Base-by-base conservation (phyloP, 768 basidiomycete species). In the Lactifluus hygrophoroides region DNA sequence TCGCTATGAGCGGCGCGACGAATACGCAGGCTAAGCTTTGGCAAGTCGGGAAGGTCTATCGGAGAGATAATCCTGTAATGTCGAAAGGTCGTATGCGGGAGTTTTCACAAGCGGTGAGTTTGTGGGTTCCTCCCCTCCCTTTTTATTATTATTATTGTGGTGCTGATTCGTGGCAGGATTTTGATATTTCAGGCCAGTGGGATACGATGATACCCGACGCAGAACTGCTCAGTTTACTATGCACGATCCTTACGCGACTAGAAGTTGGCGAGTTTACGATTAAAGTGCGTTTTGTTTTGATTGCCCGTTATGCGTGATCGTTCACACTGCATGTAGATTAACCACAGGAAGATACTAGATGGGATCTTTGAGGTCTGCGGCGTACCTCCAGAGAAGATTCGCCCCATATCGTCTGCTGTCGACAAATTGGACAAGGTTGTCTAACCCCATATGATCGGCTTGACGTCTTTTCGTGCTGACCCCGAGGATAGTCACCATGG, bases 41-140 rank as follows among this genome's bases (percentile, higher is more conserved):
- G 86, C 96, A 98, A 71, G 85, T 99, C 51, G 94, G 94, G n/a
- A 99, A 98, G 74, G 96, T 99, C 19, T 99, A 98, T 72, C 78
- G 96, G 61, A 76, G 96, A 68, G 96, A 99, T 72, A 92, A 86
- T 63, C 96, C 96, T 0, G 94, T 94, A 56, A 94, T 98, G 87
- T 88, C 86, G 28, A 99, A 99, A 75, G 96, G 96, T 0, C 79
- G 96, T 27, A 96, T 99, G 94, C 82, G 96, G 58, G 96, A 99
- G 75, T 99, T 99, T 68, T 91, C 88, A 67, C 96, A 99, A 72
- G 96, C 95, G 62, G 92, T 94, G 64, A 64, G 83, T 75, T 9
- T 16, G 37, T 11, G 28, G 21, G n/a, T n/a, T n/a, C n/a, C n/a
- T n/a, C 65, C 35, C 3, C 32, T 5, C 32, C 32, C 5, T 10